Conservation (phyloP, 257 asterid genomes). For the Jaltomata sinuosa region DNA sequence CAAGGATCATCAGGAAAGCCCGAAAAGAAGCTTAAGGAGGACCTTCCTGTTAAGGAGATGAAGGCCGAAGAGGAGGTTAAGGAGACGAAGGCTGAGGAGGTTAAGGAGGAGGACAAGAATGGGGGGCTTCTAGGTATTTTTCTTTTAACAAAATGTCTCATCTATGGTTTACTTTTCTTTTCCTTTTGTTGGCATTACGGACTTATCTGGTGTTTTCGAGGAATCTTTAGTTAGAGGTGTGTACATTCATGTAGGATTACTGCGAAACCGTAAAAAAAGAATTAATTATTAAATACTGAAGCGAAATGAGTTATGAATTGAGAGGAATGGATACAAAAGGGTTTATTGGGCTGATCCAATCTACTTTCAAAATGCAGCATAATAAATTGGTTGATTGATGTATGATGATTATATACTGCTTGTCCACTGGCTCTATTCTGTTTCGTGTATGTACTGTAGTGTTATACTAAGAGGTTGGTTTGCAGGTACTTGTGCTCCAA, state of each 20-base stretch:
- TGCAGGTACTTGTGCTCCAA: neutral
- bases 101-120: conserved; percentile 23
- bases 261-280: neutral
- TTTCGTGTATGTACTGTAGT: neutral
- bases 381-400: neutral
- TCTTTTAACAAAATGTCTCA: neutral
- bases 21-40: conserved; percentile 24
- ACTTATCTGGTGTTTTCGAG: neutral
- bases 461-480: neutral
- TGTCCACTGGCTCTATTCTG: neutral
- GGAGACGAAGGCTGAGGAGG: neutral
- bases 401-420: neutral
- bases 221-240: neutral
- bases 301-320: neutral
- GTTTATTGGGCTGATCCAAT: neutral
- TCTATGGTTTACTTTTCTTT: neutral
- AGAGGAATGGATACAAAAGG: neutral
- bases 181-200: neutral
- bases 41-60: neutral
- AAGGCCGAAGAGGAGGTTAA: neutral
- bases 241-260: neutral
- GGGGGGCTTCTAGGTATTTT: conserved; percentile 36
- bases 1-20: neutral
- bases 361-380: neutral
- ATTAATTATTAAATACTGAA: neutral